These are phyloP conservation scores for Gymnopus androsaceus DNA, from an alignment of 1,284 basidiomycete species.

Conservation along the genomic window DNA sequence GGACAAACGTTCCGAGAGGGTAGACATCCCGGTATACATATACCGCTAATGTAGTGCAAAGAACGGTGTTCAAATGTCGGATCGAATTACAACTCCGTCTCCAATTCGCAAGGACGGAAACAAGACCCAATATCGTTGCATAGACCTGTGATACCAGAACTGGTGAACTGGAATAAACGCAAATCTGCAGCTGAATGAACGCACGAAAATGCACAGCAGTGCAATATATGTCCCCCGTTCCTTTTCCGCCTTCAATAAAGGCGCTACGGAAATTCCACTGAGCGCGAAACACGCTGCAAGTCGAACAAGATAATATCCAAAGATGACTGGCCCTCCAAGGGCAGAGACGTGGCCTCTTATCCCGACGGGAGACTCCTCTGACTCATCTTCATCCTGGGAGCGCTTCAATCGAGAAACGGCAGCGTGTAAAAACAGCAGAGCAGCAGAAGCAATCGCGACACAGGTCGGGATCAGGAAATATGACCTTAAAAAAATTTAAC, in stretches of 20 bases:
- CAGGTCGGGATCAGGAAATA: constrained; percentile 3
- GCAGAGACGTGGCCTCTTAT: neutral
- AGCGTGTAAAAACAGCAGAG: constrained; percentile 1
- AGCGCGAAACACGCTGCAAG: neutral
- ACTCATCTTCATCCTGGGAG: no score
- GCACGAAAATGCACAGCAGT: constrained; percentile 1
- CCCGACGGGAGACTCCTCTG: neutral
- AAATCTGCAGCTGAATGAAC: neutral
- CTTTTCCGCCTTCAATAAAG: neutral
- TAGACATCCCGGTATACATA: constrained; percentile 58
- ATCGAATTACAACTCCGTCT: constrained; percentile 14
- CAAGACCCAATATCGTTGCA: constrained; percentile 3
- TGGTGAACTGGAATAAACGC: no score
- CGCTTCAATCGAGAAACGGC: neutral
- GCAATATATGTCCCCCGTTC: neutral
- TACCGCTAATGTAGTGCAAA: constrained; percentile 21
- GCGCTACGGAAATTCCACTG: neutral
- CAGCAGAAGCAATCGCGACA: constrained; percentile 3
- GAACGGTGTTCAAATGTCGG: constrained; percentile 20
- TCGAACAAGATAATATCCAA: constrained; percentile 4
- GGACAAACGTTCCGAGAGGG: constrained; percentile 47
- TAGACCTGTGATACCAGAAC: constrained; percentile 1
- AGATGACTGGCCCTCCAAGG: constrained; percentile 9
- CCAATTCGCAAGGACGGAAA: neutral
- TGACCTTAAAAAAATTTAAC: neutral